Conservation (phyloP, 2,329 filamentous ascomycete species). For the Rutstroemia sp. region DNA sequence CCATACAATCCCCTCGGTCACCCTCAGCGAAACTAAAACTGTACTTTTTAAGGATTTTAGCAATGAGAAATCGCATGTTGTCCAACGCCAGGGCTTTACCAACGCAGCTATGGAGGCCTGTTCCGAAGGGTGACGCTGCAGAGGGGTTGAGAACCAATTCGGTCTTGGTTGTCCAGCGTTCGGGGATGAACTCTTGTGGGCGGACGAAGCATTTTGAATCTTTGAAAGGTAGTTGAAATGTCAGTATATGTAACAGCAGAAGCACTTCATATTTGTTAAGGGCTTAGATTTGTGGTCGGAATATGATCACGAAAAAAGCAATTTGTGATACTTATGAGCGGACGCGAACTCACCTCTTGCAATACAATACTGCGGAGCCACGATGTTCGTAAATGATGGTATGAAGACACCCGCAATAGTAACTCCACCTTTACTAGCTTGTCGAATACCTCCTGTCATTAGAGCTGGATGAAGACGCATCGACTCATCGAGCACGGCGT, state of each 20-base stretch:
- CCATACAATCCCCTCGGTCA: neutral
- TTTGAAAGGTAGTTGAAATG: no score
- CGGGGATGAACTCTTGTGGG: slow-evolving; percentile 6
- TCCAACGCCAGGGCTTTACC: neutral
- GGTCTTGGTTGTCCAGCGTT: slow-evolving; percentile 6
- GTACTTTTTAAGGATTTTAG: neutral
- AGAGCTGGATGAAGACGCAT: neutral
- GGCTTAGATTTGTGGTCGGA: no score
- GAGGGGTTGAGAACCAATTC: neutral
- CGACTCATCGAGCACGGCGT: neutral
- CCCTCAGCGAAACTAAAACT: neutral
- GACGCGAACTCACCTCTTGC: no score
- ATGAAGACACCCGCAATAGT: neutral
- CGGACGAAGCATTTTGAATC: neutral
- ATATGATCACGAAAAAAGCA: no score
- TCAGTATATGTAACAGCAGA: no score
- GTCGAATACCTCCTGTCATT: neutral
- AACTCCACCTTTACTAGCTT: neutral
- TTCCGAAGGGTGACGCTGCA: neutral
- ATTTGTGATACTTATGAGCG: no score
- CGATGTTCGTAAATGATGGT: neutral
- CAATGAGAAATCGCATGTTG: neutral
- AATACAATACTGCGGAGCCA: neutral
- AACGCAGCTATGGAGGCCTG: neutral
- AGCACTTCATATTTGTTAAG: no score